A percentile compares a stretch with the other conserved stretches of the same genome.
Conservation (phyloP, 2,329 filamentous ascomycete genomes). For the Pseudodiploospora longispora region DNA sequence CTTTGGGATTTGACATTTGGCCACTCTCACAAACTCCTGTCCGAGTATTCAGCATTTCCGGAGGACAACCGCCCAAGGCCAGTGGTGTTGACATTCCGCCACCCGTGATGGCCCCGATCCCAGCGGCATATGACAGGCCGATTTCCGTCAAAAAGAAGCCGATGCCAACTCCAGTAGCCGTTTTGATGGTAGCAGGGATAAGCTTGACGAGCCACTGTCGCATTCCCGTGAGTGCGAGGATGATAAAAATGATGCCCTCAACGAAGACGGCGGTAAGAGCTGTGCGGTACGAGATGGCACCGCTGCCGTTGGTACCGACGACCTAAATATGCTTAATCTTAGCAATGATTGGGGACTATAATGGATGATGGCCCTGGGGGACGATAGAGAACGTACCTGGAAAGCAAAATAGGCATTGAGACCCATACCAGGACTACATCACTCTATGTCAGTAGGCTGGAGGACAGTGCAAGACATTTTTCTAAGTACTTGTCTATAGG, state of each 20-base stretch:
- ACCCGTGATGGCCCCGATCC: slow-evolving; percentile 76
- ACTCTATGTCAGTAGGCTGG: background rate
- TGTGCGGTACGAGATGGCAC: slow-evolving; percentile 48
- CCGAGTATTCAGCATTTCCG: slow-evolving; percentile 38
- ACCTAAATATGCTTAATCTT: slow-evolving; percentile 28
- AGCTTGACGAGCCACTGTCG: slow-evolving; percentile 64
- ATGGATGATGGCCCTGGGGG: background rate
- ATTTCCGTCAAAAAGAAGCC: slow-evolving; percentile 57
- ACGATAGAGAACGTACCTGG: slow-evolving; percentile 28
- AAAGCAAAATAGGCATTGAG: slow-evolving; percentile 62
- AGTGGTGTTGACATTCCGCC: slow-evolving; percentile 57
- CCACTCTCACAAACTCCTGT: slow-evolving; percentile 46
- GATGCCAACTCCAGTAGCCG: slow-evolving; percentile 57
- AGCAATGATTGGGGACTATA: too few relatives aligned
- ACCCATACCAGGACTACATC: slow-evolving; percentile 54
- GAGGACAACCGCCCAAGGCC: slow-evolving; percentile 65
- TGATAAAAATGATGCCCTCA: slow-evolving; percentile 56
- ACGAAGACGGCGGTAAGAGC: slow-evolving; percentile 58
- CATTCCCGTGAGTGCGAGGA: slow-evolving; percentile 58
- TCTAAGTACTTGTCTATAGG: too few relatives aligned
- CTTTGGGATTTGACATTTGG: slow-evolving; percentile 71
- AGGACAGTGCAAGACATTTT: background rate
- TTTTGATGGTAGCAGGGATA: slow-evolving; percentile 57
- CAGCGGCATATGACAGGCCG: slow-evolving; percentile 67
- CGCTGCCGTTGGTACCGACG: slow-evolving; percentile 51